These are phyloP conservation scores for Venturiaceae sp. DNA, from an alignment of 2,329 filamentous ascomycete genomes.

Conservation along the genomic window DNA sequence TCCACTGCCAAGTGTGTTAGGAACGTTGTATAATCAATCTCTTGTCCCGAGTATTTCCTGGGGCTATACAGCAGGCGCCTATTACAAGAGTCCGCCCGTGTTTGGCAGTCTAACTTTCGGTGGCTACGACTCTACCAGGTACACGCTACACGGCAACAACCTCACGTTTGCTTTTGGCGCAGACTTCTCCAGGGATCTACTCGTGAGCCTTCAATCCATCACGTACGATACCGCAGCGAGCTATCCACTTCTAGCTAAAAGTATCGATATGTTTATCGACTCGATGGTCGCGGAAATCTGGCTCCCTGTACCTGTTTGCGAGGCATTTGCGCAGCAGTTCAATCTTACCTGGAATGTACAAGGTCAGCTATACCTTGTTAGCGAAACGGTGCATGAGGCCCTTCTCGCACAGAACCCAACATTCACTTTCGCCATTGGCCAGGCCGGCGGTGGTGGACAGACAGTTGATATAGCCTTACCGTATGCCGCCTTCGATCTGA, in stretches of 20 bases:
- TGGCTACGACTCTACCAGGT: conserved; percentile 14
- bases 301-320: conserved; percentile 20
- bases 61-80: conserved; percentile 14
- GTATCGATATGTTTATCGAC: conserved; percentile 45
- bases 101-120: conserved; percentile 14
- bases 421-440: background rate
- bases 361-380: conserved; percentile 20
- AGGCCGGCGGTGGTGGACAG: background rate
- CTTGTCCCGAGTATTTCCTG: conserved; percentile 14
- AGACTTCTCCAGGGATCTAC: conserved; percentile 13
- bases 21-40: conserved; percentile 10
- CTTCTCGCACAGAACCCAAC: conserved; percentile 13
- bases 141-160: conserved; percentile 11
- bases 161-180: conserved; percentile 11
- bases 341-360: conserved; percentile 18
- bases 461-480: conserved; percentile 16
- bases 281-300: conserved; percentile 24
- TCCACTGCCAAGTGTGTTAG: conserved; percentile 6
- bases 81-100: conserved; percentile 2
- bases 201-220: conserved; percentile 9
- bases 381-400: conserved; percentile 13
- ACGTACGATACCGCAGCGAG: conserved; percentile 13
- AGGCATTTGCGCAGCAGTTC: conserved; percentile 22
- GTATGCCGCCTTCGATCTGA: conserved; percentile 20
- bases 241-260: conserved; percentile 15